A percentile compares a stretch with the other conserved stretches of the same genome.
phyloP scores from a whole-genome alignment of 371 early-diverging fungal species.

The Mucor circinelloides region DNA sequence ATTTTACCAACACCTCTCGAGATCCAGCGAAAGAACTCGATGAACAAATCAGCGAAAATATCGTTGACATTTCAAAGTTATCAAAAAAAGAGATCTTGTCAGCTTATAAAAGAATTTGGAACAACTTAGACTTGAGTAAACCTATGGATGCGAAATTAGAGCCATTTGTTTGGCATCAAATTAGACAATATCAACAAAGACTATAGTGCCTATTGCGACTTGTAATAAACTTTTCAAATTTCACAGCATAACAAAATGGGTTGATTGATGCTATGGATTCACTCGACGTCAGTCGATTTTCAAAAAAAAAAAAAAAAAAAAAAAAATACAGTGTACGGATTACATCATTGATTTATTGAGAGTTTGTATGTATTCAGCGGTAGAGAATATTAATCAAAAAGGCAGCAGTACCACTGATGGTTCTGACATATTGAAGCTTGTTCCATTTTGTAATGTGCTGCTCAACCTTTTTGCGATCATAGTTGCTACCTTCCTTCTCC shows the following conservation, averaged over 20 bases:
- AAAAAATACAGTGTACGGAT: neutral
- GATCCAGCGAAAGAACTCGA: neutral
- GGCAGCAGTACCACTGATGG: constrained; percentile 15
- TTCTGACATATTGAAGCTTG: constrained; percentile 15
- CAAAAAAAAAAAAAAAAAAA: neutral
- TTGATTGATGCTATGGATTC: too few relatives aligned
- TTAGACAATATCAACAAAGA: constrained; percentile 10
- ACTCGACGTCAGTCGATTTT: too few relatives aligned
- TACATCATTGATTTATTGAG: neutral
- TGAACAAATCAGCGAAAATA: neutral
- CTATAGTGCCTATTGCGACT: neutral
- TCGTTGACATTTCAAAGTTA: neutral
- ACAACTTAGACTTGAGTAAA: constrained; percentile 11
- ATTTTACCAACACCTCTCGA: neutral
- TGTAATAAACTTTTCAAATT: neutral
- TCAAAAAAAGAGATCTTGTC: neutral
- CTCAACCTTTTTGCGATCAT: constrained; percentile 13
- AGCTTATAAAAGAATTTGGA: constrained; percentile 26
- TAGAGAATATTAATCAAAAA: constrained; percentile 18
- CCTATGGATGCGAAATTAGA: constrained; percentile 18
- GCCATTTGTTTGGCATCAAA: constrained; percentile 24
- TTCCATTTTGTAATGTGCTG: constrained; percentile 14
- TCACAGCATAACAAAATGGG: too few relatives aligned
- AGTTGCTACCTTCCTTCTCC: constrained; percentile 7
- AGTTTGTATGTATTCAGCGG: neutral